A percentile compares a stretch with the other conserved stretches of the same genome.
Evolutionary conservation across 371 early-diverging fungal genomes (phyloP).

Genomic region (Polyrhizophydium stewartii): DNA sequence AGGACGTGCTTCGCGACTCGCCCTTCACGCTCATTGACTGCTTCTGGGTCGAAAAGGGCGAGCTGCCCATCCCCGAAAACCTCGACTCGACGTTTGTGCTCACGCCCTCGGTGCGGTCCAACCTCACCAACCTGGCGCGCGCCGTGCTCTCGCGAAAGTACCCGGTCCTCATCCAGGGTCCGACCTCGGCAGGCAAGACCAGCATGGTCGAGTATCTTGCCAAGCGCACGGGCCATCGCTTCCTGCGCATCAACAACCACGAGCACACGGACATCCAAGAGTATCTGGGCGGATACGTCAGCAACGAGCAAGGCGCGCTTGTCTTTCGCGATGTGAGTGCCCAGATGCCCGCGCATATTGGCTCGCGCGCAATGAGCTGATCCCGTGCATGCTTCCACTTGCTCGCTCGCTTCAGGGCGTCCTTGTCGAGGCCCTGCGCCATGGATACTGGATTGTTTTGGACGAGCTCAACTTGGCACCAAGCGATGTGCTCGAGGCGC

Average conservation of each 20-base stretch:
- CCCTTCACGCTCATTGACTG: conserved; percentile 74
- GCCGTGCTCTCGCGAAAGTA: conserved; percentile 88
- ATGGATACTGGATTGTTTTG: conserved; percentile 99
- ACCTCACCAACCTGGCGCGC: conserved; percentile 84
- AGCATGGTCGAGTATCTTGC: conserved; percentile 98
- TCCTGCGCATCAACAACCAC: conserved; percentile 99
- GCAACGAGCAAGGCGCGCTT: conserved; percentile 73
- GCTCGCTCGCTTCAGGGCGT: conserved; percentile 72
- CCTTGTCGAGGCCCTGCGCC: conserved; percentile 90
- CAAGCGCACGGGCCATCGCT: conserved; percentile 84
- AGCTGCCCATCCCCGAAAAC: conserved; percentile 23
- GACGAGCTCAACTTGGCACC: conserved; percentile 99
- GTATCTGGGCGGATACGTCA: conserved; percentile 74
- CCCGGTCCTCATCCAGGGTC: conserved; percentile 99
- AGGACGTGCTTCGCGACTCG: not conserved
- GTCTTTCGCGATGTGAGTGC: conserved; percentile 80
- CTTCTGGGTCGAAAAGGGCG: conserved; percentile 83
- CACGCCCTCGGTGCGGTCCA: conserved; percentile 81
- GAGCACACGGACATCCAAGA: conserved; percentile 99
- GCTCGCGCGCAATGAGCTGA: too few relatives aligned
- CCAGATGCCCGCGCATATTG: not conserved
- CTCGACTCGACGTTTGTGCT: conserved; percentile 64
- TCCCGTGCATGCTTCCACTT: not conserved
- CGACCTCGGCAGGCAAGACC: conserved; percentile 99
- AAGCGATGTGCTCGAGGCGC: conserved; percentile 98